Conservation (phyloP, 768 basidiomycete genomes). For the Boletus reticuloceps region DNA sequence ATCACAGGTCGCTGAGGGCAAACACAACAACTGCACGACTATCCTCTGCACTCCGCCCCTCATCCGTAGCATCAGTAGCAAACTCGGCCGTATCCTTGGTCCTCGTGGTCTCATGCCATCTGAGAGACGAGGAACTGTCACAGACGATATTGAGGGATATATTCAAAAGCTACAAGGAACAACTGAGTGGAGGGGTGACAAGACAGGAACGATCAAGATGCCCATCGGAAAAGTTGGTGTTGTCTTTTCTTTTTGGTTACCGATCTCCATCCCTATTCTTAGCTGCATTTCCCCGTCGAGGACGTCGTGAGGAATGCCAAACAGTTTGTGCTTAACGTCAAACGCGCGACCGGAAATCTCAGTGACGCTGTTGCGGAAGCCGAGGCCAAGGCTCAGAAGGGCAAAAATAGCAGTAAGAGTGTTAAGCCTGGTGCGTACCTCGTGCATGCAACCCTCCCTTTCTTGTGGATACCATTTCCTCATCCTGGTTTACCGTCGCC, state of each 20-base stretch:
- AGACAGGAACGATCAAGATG: conserved; percentile 77
- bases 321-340: conserved; percentile 72
- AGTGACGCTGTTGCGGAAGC: conserved; percentile 42
- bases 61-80: conserved; percentile 73
- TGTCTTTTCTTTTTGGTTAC: background rate
- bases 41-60: conserved; percentile 82
- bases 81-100: conserved; percentile 76
- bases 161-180: conserved; percentile 77
- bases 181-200: conserved; percentile 93
- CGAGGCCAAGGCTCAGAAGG: conserved; percentile 41
- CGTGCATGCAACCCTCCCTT: background rate
- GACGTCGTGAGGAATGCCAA: conserved; percentile 79
- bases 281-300: conserved; percentile 73
- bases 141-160: conserved; percentile 81
- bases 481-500: background rate
- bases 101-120: conserved; percentile 96
- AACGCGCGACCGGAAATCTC: conserved; percentile 68
- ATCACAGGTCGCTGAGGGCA: conserved; percentile 67
- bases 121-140: conserved; percentile 90
- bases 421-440: conserved; percentile 43
- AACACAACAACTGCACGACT: conserved; percentile 67
- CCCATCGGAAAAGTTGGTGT: conserved; percentile 71
- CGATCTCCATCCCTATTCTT: conserved; percentile 4
- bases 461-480: background rate
- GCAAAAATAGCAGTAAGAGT: conserved; percentile 34